A percentile compares a stretch with the other conserved stretches of the same genome.
Conservation (phyloP, 768 basidiomycete species). For the Tricholoma flavovirens region DNA sequence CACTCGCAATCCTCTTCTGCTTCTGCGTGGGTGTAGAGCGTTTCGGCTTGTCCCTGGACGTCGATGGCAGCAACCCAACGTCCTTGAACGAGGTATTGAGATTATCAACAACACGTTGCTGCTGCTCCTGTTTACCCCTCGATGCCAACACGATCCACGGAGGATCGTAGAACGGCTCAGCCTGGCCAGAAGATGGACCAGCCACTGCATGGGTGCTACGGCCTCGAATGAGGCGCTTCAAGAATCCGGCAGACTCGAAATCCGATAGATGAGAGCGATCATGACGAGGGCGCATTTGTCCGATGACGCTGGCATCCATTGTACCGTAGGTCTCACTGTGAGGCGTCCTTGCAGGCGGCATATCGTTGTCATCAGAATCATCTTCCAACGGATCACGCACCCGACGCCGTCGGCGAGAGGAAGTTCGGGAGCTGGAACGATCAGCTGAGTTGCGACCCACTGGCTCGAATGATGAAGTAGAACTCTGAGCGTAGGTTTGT, state of each 20-base stretch:
- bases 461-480: slow-evolving; percentile 6
- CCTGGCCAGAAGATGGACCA: slow-evolving; percentile 16
- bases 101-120: slow-evolving; percentile 61
- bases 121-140: slow-evolving; percentile 60
- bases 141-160: slow-evolving; percentile 66
- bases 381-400: slow-evolving; percentile 24
- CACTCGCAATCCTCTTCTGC: slow-evolving; percentile 24
- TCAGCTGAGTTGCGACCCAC: slow-evolving; percentile 5
- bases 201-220: slow-evolving; percentile 11
- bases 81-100: slow-evolving; percentile 74
- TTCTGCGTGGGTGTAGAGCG: slow-evolving; percentile 18
- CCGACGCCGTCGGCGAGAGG: slow-evolving; percentile 22
- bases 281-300: slow-evolving; percentile 33
- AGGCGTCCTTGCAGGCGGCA: slow-evolving; percentile 44
- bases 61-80: slow-evolving; percentile 68
- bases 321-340: slow-evolving; percentile 60
- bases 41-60: slow-evolving; percentile 26
- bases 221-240: slow-evolving; percentile 18
- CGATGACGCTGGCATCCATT: slow-evolving; percentile 49
- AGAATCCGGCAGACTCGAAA: slow-evolving; percentile 17
- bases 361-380: slow-evolving; percentile 31
- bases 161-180: slow-evolving; percentile 30
- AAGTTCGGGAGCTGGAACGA: slow-evolving; percentile 12
- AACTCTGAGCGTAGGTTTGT: slow-evolving; percentile 15
- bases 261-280: slow-evolving; percentile 20